Base-by-base conservation (phyloP, 2,329 filamentous ascomycete species). In the Colletotrichum sp. region DNA sequence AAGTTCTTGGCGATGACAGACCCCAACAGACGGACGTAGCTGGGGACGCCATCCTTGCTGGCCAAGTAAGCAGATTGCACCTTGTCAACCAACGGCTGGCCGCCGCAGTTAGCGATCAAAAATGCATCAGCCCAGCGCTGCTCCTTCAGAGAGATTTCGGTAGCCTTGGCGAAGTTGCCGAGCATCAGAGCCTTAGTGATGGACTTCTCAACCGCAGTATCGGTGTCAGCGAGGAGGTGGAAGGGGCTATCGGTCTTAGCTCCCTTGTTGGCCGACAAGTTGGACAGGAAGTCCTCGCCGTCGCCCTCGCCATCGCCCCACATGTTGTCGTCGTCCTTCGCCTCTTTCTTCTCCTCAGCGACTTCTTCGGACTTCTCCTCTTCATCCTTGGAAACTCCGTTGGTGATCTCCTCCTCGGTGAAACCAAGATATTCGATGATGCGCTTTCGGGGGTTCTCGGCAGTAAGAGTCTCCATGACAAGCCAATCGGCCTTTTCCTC, bases 401-500 rank as follows among this genome's bases (percentile, higher is more conserved):
- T 90, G 9, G 84, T 79, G 5, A 87, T 82, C 28, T 90, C 88
- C n/a, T 88, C 87, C 74, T 94, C 92, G 34, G 92, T 88, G 84
- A 99, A 96, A n/a, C 96, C 97, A 21, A 99, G 91, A 82, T 98
- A 96, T 79, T 98, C 94, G 26, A 97, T 91, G 73, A 99, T 93
- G 82, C 95, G 93, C 83, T 94, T 94, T 57, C 96, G 92, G n/a
- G 96, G 94, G 81, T 96, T 96, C 34, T 94, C 93, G 5, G 95
- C 93, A 65, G 96, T 94, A 76, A 99, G 86, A 3, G 96, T 97
- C 84, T 97, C 93, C 83, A 99, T 95, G 48, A 99, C 95, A 78
- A 94, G 94, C 97, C 97, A 99, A 84, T 99, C 96, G 6, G 95
- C 94, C 88, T 96, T 98, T 83, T 99, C 97, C 79, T 98, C 95